Evolutionary conservation across 140 eudicot genomes (phyloP), one percentile per base, ranked within the genome.

Genomic region (Senecio squalidus): DNA sequence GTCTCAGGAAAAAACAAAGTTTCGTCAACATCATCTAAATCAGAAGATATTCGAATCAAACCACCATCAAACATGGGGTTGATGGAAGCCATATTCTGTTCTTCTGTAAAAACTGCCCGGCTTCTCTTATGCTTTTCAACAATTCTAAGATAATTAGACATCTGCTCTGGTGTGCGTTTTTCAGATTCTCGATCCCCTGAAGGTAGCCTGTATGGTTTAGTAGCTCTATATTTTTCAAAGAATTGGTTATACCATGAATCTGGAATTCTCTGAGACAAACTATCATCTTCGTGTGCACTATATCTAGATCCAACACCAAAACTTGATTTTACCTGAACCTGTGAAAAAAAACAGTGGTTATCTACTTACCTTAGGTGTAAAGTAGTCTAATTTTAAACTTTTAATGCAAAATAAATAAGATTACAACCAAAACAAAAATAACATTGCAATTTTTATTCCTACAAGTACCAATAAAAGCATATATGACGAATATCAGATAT

Each of bases 121-220:
- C 82, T 83, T 70, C 88, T 81, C 71, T 91, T 91, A 70, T 91
- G 88, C 66, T 74, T 91, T 71, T 91, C 94, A 36, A 74, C 73
- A 60, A 75, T 71, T 70, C 72, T 81, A 46, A 86, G 84, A 65
- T 86, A 91, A 18, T 65, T 62, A 64, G 74, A 75, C 98, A 91
- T 91, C 75, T 81, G 96, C 47, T 82, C 95, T 26, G 98, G 96
- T 47, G 90, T 81, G 38, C 98, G 90, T 76, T 76, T 91, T 63
- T 86, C 98, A 17, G 94, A 69, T 60, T 91, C 98, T 55, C 88
- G 71, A 53, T 91, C 90, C 34, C 85, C 85, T 66, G 78, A 76
- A 36, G 89, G 76, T 64, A 84, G 56, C 49, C 80, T 58, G 65
- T 86, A 86, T 11, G 94, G 91, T 74, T 77, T 91, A 33, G 70